Base-by-base conservation (phyloP, 2,329 filamentous ascomycete genomes). In the Aspergillus candidus region DNA sequence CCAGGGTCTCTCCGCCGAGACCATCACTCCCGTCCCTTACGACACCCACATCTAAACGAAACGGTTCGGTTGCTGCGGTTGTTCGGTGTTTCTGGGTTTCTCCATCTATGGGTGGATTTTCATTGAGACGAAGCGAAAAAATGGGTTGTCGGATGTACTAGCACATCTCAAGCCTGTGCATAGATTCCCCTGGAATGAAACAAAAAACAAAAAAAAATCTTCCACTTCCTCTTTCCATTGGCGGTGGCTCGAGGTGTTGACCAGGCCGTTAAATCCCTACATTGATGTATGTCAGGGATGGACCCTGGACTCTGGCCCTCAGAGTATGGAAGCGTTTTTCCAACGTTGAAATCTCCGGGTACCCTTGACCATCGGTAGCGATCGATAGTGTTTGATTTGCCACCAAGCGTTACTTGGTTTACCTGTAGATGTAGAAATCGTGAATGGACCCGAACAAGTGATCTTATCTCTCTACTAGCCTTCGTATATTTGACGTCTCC, bases 31-130 rank as follows among this genome's bases (percentile, higher is more conserved):
- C 62, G 80, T 97, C 63, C 76, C 93, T 67, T 98, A 97, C 83
- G 93, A 97, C 82, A 98, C 93, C 65, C 91, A 88, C 69, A 97
- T 98, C 74, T 98, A 93, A 82, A 67, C 57, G 60, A 57, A 59
- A 56, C 51, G 58, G 56, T 54, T 58, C 50, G 57, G 59, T 55
- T 54, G 59, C 58, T 58, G 60, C 57, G 62, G 63, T 63, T 63
- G 54, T 60, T 60, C 57, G 62, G 63, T 67, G 65, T 67, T 65
- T 58, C 55, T 59, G 57, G 57, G 57, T 53, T 61, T 57, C 60
- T 56, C 51, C 54, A 52, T 59, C 55, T 49, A 51, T 50, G 52
- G 57, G 54, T 60, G 58, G 60, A 61, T 54, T 65, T 62, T 58
- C 57, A 64, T 63, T 56, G 60, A 63, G 60, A 67, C 59, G 62